These are phyloP conservation scores for Gnomoniopsis sp. DNA, from an alignment of 2,329 filamentous ascomycete genomes.

Conservation along the genomic window DNA sequence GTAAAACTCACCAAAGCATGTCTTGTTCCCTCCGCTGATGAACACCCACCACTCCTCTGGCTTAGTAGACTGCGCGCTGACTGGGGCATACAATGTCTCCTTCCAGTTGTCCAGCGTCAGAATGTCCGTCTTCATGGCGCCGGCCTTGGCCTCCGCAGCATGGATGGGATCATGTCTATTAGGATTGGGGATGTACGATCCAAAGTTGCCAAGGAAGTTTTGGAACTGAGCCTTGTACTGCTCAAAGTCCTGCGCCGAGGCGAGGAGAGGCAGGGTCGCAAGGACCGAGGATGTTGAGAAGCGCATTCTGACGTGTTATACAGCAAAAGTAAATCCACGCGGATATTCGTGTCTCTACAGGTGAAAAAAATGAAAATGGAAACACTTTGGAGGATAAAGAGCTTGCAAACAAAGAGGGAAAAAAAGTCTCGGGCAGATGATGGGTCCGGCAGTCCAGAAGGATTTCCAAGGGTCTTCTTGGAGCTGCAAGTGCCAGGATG, in stretches of 20 bases:
- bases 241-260: constrained; percentile 47
- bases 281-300: constrained; percentile 48
- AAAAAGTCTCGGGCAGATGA: constrained; percentile 11
- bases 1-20: constrained; percentile 59
- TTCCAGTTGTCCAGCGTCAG: constrained; percentile 71
- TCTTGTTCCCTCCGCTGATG: constrained; percentile 73
- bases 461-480: constrained; percentile 13
- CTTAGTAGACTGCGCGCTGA: constrained; percentile 53
- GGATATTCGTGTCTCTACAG: neutral
- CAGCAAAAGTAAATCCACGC: no score
- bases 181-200: constrained; percentile 44
- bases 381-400: neutral
- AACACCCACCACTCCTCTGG: constrained; percentile 77
- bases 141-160: constrained; percentile 49
- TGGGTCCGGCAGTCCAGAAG: constrained; percentile 2
- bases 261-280: constrained; percentile 55
- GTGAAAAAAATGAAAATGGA: neutral
- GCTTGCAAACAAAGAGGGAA: neutral
- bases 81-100: constrained; percentile 60
- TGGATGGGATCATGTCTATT: constrained; percentile 33
- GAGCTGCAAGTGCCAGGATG: no score
- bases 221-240: constrained; percentile 63
- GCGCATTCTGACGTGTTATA: constrained; percentile 49
- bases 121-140: constrained; percentile 47
- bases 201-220: constrained; percentile 59